These are phyloP conservation scores for Neurospora sp. DNA, from an alignment of 495 filamentous ascomycete species.

Conservation along the genomic window DNA sequence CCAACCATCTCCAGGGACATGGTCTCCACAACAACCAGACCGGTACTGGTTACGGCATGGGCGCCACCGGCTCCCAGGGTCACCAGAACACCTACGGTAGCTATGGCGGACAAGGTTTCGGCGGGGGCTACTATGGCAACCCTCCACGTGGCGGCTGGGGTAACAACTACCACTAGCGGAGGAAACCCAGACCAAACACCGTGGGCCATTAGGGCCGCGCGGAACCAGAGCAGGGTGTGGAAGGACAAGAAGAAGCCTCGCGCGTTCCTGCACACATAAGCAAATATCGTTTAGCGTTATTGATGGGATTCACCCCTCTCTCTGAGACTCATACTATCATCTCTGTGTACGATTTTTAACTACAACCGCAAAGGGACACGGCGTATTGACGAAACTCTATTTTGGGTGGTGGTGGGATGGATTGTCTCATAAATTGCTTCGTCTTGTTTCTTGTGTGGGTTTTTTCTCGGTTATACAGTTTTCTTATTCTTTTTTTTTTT, in stretches of 20 bases:
- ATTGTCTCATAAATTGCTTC: not conserved
- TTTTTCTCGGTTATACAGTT: not conserved
- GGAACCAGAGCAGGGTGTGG: not conserved
- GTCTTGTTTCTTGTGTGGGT: not conserved
- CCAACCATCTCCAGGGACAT: conserved; percentile 51
- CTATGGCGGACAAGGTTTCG: conserved; percentile 47
- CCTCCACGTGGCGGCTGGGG: conserved; percentile 51
- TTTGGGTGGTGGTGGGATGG: not conserved
- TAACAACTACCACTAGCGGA: conserved; percentile 52
- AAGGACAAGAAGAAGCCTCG: not conserved
- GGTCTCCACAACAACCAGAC: conserved; percentile 52
- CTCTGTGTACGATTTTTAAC: not conserved
- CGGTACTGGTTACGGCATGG: conserved; percentile 60
- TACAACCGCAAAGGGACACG: not conserved
- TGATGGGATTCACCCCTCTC: not conserved
- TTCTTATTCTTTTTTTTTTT: not conserved
- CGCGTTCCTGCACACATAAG: not conserved
- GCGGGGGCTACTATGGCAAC: conserved; percentile 43
- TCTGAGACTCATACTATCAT: not conserved
- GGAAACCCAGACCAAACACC: not conserved
- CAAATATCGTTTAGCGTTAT: not conserved
- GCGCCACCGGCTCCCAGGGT: conserved; percentile 52
- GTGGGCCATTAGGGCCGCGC: not conserved
- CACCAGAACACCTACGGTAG: conserved; percentile 52
- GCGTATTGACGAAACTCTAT: not conserved